These are phyloP conservation scores for Scenedesmus sp. DNA, from an alignment of 163 green algal genomes.

Conservation along the genomic window DNA sequence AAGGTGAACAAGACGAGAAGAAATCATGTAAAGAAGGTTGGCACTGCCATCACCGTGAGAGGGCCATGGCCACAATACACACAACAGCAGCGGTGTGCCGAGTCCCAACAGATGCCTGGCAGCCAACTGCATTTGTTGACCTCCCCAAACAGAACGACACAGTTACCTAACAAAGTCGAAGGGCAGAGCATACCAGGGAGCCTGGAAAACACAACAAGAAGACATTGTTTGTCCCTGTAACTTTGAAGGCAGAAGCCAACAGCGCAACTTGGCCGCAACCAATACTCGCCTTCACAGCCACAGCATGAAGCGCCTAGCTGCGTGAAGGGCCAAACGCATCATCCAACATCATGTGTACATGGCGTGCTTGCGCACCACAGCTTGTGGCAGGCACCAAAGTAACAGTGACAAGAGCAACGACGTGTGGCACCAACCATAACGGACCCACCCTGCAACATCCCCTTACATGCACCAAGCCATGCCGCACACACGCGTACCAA, in stretches of 20 bases:
- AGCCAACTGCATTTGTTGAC: not conserved
- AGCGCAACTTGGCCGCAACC: not conserved
- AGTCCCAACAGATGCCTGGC: not conserved
- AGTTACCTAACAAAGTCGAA: not conserved
- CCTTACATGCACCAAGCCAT: not conserved
- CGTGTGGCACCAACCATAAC: not conserved
- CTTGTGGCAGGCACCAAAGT: not conserved
- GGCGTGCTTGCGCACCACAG: not conserved
- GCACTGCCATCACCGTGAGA: not conserved
- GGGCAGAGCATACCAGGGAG: not conserved
- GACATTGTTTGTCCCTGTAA: not conserved
- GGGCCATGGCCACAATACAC: not conserved
- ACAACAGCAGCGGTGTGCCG: not conserved
- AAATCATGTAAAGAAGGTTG: slow-evolving; percentile 14
- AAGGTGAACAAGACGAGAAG: slow-evolving; percentile 1
- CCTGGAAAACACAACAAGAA: not conserved
- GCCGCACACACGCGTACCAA: not conserved
- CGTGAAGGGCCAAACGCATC: not conserved
- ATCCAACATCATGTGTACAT: not conserved
- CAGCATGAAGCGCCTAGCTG: not conserved
- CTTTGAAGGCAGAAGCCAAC: not conserved
- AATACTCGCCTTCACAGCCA: not conserved
- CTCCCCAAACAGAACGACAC: not conserved
- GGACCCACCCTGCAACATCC: not conserved
- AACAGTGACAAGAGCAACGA: slow-evolving; percentile 3